A percentile compares a stretch with the other conserved stretches of the same genome.
These are phyloP conservation scores for Pelagomonas calceolata DNA, from an alignment of 108 stramenopile genomes.

Conservation along the genomic window DNA sequence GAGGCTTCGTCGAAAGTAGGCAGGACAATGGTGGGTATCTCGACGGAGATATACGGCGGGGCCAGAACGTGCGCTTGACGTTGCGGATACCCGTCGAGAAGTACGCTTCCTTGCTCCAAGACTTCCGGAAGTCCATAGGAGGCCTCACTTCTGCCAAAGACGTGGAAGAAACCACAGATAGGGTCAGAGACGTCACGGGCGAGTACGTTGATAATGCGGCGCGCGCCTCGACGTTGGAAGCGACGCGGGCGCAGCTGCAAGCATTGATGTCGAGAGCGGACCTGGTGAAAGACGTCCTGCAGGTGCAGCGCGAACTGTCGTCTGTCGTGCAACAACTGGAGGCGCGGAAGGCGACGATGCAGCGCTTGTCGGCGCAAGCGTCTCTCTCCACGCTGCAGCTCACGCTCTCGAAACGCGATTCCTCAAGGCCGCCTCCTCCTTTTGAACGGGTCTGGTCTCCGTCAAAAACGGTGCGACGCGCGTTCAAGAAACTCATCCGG, in stretches of 20 bases:
- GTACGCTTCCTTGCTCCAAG: neutral
- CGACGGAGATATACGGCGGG: neutral
- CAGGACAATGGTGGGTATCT: neutral
- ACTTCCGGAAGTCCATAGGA: neutral
- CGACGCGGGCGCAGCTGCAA: neutral
- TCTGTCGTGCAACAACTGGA: neutral
- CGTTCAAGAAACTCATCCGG: no score
- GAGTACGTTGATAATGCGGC: neutral
- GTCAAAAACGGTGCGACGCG: no score
- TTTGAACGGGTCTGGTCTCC: no score
- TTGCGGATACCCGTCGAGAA: neutral
- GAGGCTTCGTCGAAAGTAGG: neutral
- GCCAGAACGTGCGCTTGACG: neutral
- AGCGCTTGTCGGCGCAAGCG: no score
- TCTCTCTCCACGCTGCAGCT: no score
- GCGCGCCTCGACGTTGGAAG: neutral
- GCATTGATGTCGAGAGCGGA: neutral
- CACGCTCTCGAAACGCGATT: no score
- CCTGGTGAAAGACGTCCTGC: neutral
- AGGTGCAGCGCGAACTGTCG: neutral
- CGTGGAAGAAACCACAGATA: neutral
- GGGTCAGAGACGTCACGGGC: neutral
- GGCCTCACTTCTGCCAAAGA: neutral
- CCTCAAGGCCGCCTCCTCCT: no score
- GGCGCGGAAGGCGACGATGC: conserved; percentile 1